Evolutionary conservation across 805 yeast species (phyloP), one percentile per base, ranked within the genome.

Genomic region (Kregervanrija fluxuum): DNA sequence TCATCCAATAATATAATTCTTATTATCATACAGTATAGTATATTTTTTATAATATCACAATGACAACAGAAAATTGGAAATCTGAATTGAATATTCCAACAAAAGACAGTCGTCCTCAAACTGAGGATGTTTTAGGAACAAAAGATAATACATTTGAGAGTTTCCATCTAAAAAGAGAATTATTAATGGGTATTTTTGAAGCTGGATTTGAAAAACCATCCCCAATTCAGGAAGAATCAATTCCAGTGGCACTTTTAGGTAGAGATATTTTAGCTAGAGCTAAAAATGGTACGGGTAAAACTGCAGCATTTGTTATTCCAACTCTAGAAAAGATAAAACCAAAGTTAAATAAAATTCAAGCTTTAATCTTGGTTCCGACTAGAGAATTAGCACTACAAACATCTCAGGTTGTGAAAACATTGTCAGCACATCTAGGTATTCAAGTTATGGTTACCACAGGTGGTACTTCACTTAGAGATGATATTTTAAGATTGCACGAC

Each of bases 391-490:
- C 99, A 3, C 74, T 93, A 58, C 99, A 93, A 68, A 93, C 98
- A 6, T 88, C 97, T 10, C 97, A 91, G 66, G 99, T 93, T 31
- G 96, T 93, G 44, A 84, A 91, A 67, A 90, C 98, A 11, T 74
- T 93, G 51, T 97, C 97, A 48, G 89, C 89, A 63, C 98, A 93
- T 65, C 73, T 93, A 65, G 91, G 89, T 31, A 73, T 89, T 53
- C 83, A 90, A 62, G 88, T 93, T 60, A 91, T 93, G 98, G 97
- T 91, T 46, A 84, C 98, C 66, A 93, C 98, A 11, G 99, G 99
- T 66, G 99, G 99, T 61, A 93, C 99, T 38, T 79, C 84, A 46
- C 73, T 93, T 54, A 82, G 85, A 67, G 99, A 93, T 68, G 99
- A 93, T 67, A 91, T 93, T 57, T 65, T 93, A 58, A 83, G 99